Conservation (phyloP, 2,329 filamentous ascomycete species). For the Verticillium longisporum region DNA sequence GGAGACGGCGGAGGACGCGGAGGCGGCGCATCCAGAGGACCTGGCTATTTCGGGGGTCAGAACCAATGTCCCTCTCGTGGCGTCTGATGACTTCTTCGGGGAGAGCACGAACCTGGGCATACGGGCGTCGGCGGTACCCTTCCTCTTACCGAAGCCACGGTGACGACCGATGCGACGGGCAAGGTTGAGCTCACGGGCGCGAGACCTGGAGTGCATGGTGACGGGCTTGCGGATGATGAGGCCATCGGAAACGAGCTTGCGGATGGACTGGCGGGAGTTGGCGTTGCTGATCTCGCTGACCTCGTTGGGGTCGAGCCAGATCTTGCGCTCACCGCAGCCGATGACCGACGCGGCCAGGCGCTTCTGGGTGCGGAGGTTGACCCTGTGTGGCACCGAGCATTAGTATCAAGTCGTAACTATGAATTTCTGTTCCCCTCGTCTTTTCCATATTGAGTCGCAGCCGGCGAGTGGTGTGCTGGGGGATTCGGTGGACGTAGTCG, state of each 20-base stretch:
- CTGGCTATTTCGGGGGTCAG: slow-evolving; percentile 55
- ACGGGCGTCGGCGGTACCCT: slow-evolving; percentile 99
- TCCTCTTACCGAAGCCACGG: slow-evolving; percentile 99
- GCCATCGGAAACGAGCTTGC: slow-evolving; percentile 99
- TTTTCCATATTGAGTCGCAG: neutral
- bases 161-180: slow-evolving; percentile 94
- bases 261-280: slow-evolving; percentile 99
- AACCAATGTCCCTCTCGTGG: neutral
- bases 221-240: slow-evolving; percentile 99
- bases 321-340: slow-evolving; percentile 99
- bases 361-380: slow-evolving; percentile 99
- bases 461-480: neutral
- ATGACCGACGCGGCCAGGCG: slow-evolving; percentile 98
- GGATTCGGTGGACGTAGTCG: neutral
- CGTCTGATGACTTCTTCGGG: no score
- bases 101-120: slow-evolving; percentile 77
- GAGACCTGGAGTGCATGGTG: slow-evolving; percentile 98
- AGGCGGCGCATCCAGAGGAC: slow-evolving; percentile 99
- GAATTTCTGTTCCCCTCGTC: neutral
- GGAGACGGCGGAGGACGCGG: slow-evolving; percentile 95
- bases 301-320: slow-evolving; percentile 99
- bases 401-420: slow-evolving; percentile 3
- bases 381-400: slow-evolving; percentile 51
- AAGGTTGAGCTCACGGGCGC: slow-evolving; percentile 90
- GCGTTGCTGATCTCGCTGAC: slow-evolving; percentile 99